Conservation (phyloP, 1,284 basidiomycete species). For the Tilletia indica region DNA sequence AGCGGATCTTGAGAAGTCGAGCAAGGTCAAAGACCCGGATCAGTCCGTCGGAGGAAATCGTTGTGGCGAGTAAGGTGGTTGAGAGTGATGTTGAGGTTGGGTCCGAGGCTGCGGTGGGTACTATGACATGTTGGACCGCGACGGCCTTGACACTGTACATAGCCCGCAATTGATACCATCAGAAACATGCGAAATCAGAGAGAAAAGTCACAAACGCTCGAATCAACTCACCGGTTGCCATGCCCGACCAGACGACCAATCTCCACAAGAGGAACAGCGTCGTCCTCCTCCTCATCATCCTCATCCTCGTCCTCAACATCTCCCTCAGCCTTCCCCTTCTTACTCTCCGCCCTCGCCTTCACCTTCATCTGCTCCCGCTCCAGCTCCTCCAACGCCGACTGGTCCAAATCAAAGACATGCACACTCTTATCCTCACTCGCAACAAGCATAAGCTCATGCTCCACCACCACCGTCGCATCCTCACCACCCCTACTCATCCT, state of each 20-base stretch:
- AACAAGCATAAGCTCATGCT: constrained; percentile 44
- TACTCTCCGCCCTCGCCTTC: constrained; percentile 19
- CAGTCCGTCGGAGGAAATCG: constrained; percentile 52
- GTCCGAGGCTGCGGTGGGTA: constrained; percentile 10
- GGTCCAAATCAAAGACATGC: constrained; percentile 18
- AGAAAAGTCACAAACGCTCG: not conserved
- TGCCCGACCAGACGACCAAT: constrained; percentile 47
- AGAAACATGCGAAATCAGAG: not conserved
- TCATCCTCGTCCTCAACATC: constrained; percentile 24
- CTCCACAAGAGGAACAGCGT: constrained; percentile 31
- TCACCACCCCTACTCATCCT: constrained; percentile 13
- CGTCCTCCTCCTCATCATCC: constrained; percentile 19
- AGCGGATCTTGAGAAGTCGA: constrained; percentile 22
- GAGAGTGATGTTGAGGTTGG: not conserved
- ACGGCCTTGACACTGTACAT: constrained; percentile 31
- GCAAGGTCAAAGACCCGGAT: constrained; percentile 49
- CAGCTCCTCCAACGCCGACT: constrained; percentile 1
- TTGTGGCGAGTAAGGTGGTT: constrained; percentile 30
- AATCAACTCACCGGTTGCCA: constrained; percentile 41
- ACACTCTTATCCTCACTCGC: constrained; percentile 25
- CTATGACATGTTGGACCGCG: constrained; percentile 28
- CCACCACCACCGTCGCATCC: constrained; percentile 18
- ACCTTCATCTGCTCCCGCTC: constrained; percentile 25
- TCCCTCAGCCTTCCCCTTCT: constrained; percentile 22
- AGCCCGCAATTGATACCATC: not conserved